A percentile compares a stretch with the other conserved stretches of the same genome.
These are phyloP conservation scores for Euphorbia schlechtendalii DNA, from an alignment of 441 rosid species.

Conservation along the genomic window DNA sequence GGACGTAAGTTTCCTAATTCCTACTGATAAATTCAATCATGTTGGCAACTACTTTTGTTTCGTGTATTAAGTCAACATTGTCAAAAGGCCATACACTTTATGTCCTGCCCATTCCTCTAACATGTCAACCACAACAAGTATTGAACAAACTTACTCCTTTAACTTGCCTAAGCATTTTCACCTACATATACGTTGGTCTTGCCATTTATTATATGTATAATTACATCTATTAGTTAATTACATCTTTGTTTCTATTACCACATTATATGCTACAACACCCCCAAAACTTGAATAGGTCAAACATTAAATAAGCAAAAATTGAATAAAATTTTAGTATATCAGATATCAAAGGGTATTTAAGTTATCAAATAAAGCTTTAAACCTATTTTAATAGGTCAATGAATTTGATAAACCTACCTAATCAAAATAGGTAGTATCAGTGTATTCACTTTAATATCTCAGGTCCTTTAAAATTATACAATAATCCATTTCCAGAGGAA, in stretches of 20 bases:
- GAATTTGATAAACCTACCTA: background rate
- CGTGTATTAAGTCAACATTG: slow-evolving; percentile 4
- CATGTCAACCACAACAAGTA: background rate
- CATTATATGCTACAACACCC: too few species aligned
- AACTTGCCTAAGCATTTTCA: background rate
- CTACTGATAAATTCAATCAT: background rate
- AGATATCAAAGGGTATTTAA: too few species aligned
- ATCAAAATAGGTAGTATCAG: background rate
- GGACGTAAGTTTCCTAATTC: background rate
- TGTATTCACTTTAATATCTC: background rate
- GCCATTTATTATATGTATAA: too few species aligned
- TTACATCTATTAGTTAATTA: too few species aligned
- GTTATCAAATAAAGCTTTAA: too few species aligned
- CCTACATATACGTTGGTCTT: too few species aligned
- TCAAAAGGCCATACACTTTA: background rate
- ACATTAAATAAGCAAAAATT: too few species aligned
- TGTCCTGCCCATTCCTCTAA: background rate
- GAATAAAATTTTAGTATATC: too few species aligned
- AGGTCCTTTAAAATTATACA: background rate
- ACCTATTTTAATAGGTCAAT: too few species aligned
- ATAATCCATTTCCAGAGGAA: background rate
- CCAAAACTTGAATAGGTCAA: too few species aligned
- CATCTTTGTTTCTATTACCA: too few species aligned
- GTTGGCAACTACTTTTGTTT: background rate
- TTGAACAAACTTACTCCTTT: background rate